Conservation (phyloP, 2,329 filamentous ascomycete species). For the Helminthosporium solani region DNA sequence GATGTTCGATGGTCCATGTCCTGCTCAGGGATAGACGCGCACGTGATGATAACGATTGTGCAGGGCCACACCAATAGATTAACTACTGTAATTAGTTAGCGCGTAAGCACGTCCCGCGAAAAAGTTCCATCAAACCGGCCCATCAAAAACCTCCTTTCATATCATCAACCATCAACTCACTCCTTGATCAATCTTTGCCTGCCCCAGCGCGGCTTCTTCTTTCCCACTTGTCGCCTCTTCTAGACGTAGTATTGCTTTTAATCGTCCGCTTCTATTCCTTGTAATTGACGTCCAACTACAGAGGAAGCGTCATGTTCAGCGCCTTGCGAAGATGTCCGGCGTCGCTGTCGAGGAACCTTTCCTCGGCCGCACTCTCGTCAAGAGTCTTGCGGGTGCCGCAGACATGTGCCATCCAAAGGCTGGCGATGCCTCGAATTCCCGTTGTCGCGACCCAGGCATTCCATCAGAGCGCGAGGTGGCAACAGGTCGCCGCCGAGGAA, state of each 20-base stretch:
- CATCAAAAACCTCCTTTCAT: conserved; percentile 16
- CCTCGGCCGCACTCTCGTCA: conserved; percentile 25
- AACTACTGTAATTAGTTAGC: too few species aligned
- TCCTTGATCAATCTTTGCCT: conserved; percentile 18
- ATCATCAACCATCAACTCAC: conserved; percentile 9
- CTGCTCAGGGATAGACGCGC: neutral
- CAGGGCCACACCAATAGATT: conserved; percentile 6
- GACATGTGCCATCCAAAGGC: conserved; percentile 21
- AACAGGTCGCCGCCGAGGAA: conserved; percentile 34
- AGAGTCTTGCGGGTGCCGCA: conserved; percentile 24
- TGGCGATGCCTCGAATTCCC: conserved; percentile 20
- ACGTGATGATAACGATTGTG: conserved; percentile 25
- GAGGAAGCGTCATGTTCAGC: conserved; percentile 43
- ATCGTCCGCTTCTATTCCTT: conserved; percentile 7
- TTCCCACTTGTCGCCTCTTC: conserved; percentile 10
- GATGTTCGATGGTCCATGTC: too few species aligned
- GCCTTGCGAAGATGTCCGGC: conserved; percentile 45
- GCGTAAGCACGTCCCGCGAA: conserved; percentile 23
- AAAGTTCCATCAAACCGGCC: conserved; percentile 26
- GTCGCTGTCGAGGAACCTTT: conserved; percentile 36
- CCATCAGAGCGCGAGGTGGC: conserved; percentile 44
- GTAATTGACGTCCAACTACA: conserved; percentile 14
- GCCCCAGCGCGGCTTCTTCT: conserved; percentile 13
- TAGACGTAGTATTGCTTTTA: conserved; percentile 12
- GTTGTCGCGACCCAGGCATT: conserved; percentile 32